phyloP scores from a whole-genome alignment of 2,329 filamentous ascomycete species.

The Claviceps digitariae region DNA sequence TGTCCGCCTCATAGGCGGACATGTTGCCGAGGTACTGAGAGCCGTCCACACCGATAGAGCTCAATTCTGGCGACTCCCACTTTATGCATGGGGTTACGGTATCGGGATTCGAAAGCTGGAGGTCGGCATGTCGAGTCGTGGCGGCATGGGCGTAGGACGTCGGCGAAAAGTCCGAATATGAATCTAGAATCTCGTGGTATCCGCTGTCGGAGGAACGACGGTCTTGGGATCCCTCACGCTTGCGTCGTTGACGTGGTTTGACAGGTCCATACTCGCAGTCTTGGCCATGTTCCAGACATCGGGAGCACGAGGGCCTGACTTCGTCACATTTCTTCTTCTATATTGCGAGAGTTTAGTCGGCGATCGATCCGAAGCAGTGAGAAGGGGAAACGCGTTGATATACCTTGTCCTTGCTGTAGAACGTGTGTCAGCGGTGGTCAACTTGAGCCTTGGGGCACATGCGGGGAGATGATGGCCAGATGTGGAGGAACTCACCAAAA shows the following conservation, averaged over 20 bases:
- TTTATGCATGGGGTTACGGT: conserved; percentile 9
- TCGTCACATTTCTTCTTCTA: conserved; percentile 49
- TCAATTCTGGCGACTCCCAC: conserved; percentile 6
- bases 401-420: conserved; percentile 41
- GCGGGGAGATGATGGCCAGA: neutral
- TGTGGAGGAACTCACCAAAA: conserved; percentile 30
- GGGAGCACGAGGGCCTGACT: conserved; percentile 33
- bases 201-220: neutral
- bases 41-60: neutral
- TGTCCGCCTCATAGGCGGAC: neutral
- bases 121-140: neutral
- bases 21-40: conserved; percentile 9
- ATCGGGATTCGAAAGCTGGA: conserved; percentile 7
- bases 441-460: neutral
- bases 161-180: neutral
- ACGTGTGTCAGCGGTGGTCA: conserved; percentile 4
- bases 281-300: conserved; percentile 34
- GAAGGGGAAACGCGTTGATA: neutral
- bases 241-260: conserved; percentile 25
- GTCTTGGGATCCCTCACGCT: conserved; percentile 13
- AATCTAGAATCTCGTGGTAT: neutral
- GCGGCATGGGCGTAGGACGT: neutral
- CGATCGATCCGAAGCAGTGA: neutral
- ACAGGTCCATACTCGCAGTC: conserved; percentile 38
- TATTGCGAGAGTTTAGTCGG: neutral